Evolutionary conservation across 495 filamentous ascomycete species (phyloP), one percentile per base, ranked within the genome.

Genomic region (Hypoxylon subgilvum): DNA sequence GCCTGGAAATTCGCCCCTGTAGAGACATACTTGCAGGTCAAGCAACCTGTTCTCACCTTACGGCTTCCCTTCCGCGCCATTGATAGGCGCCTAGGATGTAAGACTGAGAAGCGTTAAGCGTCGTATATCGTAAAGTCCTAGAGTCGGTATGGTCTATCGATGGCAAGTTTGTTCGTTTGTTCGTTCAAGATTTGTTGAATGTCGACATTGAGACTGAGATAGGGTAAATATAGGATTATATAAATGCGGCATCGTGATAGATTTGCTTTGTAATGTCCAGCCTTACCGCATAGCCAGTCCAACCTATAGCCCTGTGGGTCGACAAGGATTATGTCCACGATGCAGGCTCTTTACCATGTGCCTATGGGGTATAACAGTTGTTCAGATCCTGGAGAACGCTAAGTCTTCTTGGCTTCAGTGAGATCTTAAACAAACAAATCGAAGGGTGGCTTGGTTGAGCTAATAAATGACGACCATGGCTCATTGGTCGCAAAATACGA

Each of bases 21-120:
- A 27, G 30, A 36, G 28, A 69, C 72, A 32, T 46, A 75, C 72
- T 75, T 75, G 72, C 72, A 75, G 22, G 72, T 73, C 13, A 62
- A 44, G 47, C 72, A 75, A 0, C 72, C 72, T 2, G 68, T 74
- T 40, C 58, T 68, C 22, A 73, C 72, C 35, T 72, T 75, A 43
- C 68, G 65, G 7, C 65, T 67, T n/a, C 72, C 72, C 58, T 71
- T 74, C 32, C 72, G 53, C 21, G 69, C 43, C 72, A 73, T 75
- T 14, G 21, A n/a, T 38, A 35, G 7, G 14, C 4, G 8, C 19
- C 36, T 13, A 10, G 17, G 10, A 35, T 23, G 17, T 27, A n/a
- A n/a, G n/a, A n/a, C n/a, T 16, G 36, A 53, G 14, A 47, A 6
- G 18, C 14, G 27, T 25, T 10, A 38, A 13, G 18, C 39, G 55